Evolutionary conservation across 2,329 filamentous ascomycete species (phyloP), one percentile per base, ranked within the genome.

Genomic region (Curvularia hawaiiensis): DNA sequence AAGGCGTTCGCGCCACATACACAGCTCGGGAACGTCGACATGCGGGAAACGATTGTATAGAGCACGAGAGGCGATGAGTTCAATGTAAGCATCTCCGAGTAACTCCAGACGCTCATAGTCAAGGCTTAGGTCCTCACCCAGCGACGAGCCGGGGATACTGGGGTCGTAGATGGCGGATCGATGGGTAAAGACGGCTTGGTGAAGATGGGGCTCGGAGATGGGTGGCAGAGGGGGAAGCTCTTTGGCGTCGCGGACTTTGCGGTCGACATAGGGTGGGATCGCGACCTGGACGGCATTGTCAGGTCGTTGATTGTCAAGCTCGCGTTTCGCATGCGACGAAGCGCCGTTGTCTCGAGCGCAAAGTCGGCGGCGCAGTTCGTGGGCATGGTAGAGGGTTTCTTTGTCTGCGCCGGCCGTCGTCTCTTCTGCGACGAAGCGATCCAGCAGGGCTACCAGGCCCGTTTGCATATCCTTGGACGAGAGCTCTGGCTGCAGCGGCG

Each of bases 61-160:
- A 50, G 96, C 82, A 18, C 86, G 84, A 0, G 90, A 88, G 6
- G 92, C 86, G 46, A 92, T 86, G 50, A 92, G 78, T 69, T 96
- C 90, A 50, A 96, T 80, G 67, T 94, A 94, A 20, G 91, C 89
- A 73, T 98, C 94, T 7, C 94, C 94, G 8, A 97, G 82, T 79
- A 94, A 92, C 76, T 98, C 94, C 7, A 97, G 85, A 18, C 86
- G 85, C 69, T 97, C 93, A 75, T 97, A 97, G 68, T 81, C 78
- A 18, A 70, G 67, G 22, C 59, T 62, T 12, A 70, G 60, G 26
- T 67, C 64, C 3, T 59, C 55, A 28, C 73, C 54, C 16, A 71
- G 62, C 20, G 41, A 48, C 1, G 60, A 56, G 18, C 52, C 54
- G 10, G 61, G 63, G 18, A 66, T 58, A 12, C 72, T 66, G 3